Evolutionary conservation across 2,329 filamentous ascomycete genomes (phyloP), one percentile per base, ranked within the genome.

Genomic region (Gyromitra esculenta): DNA sequence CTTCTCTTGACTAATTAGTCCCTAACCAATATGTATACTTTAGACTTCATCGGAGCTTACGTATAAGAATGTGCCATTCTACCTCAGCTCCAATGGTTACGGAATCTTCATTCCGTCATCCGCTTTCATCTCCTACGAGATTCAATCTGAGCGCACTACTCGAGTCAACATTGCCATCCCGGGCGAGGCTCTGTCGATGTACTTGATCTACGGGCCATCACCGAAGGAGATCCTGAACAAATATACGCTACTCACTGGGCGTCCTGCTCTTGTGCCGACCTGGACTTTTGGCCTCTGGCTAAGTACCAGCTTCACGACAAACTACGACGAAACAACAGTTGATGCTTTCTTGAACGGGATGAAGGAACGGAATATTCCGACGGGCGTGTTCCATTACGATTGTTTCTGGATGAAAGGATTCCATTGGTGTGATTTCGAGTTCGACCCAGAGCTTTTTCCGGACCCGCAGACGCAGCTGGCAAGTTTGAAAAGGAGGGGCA

Each of bases 241-340:
- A 77, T 93, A 93, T 82, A 88, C 90, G 0, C 84, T 87, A 21
- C 85, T 94, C 50, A 93, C 91, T 0, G 91, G 91, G 0, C 86
- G 86, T 54, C 87, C 91, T 0, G 87, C 86, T 43, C 86, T 87
- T 69, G 87, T 92, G 1, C 91, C 91, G 0, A 87, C 87, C 39
- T 94, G 91, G 91, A 92, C 89, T 75, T 93, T 90, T 77, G 91
- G 91, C 0, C 86, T 93, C 7, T 93, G 91, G 91, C 85, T 94
- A 18, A 92, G 89, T 73, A 94, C 91, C 11, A 91, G 88, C 76
- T 93, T 93, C 83, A 92, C 90, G 1, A 92, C 91, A 1, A 88
- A 88, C 78, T 92, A 92, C 81, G 89, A 91, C 78, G 90, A 92
- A 82, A 82, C 86, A 21, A 92, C 91, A 0, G 91, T 93, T 37